Conservation (phyloP, 805 yeast genomes). For the Kregervanrija delftensis region DNA sequence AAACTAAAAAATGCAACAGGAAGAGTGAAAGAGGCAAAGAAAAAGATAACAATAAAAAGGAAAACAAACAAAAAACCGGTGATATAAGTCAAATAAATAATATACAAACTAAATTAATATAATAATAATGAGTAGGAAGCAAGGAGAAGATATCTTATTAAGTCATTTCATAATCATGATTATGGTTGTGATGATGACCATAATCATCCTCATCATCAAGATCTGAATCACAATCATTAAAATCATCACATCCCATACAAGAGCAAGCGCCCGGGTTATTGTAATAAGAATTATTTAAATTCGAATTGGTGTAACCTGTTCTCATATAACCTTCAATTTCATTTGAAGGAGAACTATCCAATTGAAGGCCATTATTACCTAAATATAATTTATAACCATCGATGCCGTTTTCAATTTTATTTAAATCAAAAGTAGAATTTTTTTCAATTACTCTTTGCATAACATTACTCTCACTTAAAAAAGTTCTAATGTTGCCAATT, state of each 20-base stretch:
- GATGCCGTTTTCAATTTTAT: conserved; percentile 26
- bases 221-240: conserved; percentile 21
- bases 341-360: conserved; percentile 23
- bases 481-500: conserved; percentile 50
- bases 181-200: conserved; percentile 6
- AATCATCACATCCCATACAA: conserved; percentile 9
- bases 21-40: background rate
- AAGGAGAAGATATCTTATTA: background rate
- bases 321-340: conserved; percentile 29
- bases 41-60: background rate
- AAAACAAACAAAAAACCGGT: background rate
- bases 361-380: conserved; percentile 14
- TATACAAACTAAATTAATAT: background rate
- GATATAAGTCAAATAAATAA: background rate
- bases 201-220: conserved; percentile 19
- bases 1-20: background rate
- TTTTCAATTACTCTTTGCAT: conserved; percentile 44
- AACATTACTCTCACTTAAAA: conserved; percentile 36
- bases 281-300: conserved; percentile 9
- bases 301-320: conserved; percentile 18
- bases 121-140: background rate
- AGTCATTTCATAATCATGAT: background rate
- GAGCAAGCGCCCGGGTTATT: conserved; percentile 6
- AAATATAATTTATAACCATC: conserved; percentile 30
- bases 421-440: conserved; percentile 28